Conservation (phyloP, 2,329 filamentous ascomycete species). For the Neonectria magnoliae region DNA sequence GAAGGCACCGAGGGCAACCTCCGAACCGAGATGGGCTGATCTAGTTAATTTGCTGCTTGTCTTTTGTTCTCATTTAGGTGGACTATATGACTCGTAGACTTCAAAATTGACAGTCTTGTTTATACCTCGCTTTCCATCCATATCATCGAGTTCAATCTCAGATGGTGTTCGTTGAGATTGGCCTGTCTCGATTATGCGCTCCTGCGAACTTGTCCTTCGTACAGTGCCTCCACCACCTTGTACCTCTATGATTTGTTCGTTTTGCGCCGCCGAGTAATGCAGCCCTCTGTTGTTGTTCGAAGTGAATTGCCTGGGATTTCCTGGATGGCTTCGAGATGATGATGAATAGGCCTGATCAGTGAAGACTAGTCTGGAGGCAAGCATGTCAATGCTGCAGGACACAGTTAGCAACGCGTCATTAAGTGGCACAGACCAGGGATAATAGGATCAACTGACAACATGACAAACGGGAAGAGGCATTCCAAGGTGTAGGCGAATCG, state of each 20-base stretch:
- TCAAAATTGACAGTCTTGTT: conserved; percentile 36
- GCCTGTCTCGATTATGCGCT: conserved; percentile 34
- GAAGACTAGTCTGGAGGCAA: conserved; percentile 48
- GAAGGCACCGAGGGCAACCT: not conserved
- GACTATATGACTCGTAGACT: conserved; percentile 6
- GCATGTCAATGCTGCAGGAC: conserved; percentile 44
- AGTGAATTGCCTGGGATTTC: conserved; percentile 25
- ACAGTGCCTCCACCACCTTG: conserved; percentile 23
- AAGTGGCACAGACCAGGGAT: no score
- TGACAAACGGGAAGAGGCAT: conserved; percentile 53
- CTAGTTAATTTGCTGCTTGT: not conserved
- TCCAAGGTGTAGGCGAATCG: conserved; percentile 55
- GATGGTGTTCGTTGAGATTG: conserved; percentile 31
- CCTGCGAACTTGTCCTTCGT: conserved; percentile 35
- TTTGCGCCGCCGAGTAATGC: conserved; percentile 32
- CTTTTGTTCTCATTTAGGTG: not conserved
- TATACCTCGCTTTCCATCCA: conserved; percentile 37
- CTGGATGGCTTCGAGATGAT: conserved; percentile 25
- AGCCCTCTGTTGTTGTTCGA: conserved; percentile 26
- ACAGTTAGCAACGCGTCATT: not conserved
- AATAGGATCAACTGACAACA: conserved; percentile 46
- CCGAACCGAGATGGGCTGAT: not conserved
- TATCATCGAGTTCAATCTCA: conserved; percentile 39
- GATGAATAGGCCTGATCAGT: conserved; percentile 39
- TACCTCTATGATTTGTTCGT: conserved; percentile 38